These are phyloP conservation scores for Cystobasidium pallidum DNA, from an alignment of 1,284 basidiomycete genomes.

Conservation along the genomic window DNA sequence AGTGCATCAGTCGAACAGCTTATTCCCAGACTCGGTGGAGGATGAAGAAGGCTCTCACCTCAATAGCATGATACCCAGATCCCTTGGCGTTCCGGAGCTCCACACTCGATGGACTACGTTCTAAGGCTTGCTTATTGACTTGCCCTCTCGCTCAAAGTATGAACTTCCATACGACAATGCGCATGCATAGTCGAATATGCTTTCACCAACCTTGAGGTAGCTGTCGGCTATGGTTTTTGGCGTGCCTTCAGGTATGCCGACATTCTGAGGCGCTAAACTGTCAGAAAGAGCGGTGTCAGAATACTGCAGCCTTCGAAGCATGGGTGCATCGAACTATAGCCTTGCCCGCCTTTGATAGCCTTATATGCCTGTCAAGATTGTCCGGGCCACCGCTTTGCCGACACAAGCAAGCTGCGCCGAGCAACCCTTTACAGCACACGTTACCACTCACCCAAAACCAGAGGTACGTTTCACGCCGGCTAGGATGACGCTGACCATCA, in stretches of 20 bases:
- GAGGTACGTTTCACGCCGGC: slow-evolving; percentile 90
- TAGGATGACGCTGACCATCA: slow-evolving; percentile 82
- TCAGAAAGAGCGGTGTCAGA: too few relatives aligned
- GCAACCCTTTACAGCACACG: neutral
- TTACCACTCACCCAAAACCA: slow-evolving; percentile 73
- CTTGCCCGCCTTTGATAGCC: too few relatives aligned
- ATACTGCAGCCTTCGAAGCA: too few relatives aligned
- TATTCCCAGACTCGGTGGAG: neutral
- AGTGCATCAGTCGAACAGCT: too few relatives aligned
- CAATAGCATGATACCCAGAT: neutral
- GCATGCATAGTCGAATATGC: slow-evolving; percentile 66
- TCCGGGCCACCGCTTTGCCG: too few relatives aligned
- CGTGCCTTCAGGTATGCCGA: slow-evolving; percentile 51
- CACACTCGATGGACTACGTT: neutral
- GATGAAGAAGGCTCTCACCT: neutral
- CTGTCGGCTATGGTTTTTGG: slow-evolving; percentile 68
- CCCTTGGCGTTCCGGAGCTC: neutral
- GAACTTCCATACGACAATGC: slow-evolving; percentile 47
- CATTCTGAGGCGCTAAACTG: slow-evolving; percentile 47
- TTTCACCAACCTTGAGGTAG: slow-evolving; percentile 85
- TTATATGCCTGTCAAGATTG: too few relatives aligned
- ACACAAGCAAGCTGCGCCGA: neutral
- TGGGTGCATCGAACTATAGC: too few relatives aligned
- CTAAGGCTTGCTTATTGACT: slow-evolving; percentile 4
- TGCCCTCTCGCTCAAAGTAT: slow-evolving; percentile 48